Percentiles rank a stretch among this genome's conserved stretches.
phyloP scores from a whole-genome alignment of 2,329 filamentous ascomycete species.

The Capronia americana region DNA sequence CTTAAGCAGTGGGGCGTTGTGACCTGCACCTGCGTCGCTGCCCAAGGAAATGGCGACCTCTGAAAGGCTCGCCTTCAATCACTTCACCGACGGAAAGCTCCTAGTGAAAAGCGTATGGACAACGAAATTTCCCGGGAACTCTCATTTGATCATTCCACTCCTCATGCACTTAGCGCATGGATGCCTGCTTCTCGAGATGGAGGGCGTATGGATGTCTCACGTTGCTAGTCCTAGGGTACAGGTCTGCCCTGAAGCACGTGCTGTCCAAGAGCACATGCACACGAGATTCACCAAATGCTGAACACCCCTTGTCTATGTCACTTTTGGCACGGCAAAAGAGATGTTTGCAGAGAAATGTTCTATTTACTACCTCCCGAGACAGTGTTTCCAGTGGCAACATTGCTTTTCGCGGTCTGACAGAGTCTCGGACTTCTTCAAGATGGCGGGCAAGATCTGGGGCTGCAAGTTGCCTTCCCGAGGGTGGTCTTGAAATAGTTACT shows the following conservation, averaged over 20 bases:
- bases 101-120: constrained; percentile 4
- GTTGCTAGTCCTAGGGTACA: not conserved
- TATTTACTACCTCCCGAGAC: constrained; percentile 13
- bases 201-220: not conserved
- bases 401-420: constrained; percentile 6
- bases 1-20: constrained; percentile 17
- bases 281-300: not conserved
- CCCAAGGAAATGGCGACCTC: constrained; percentile 20
- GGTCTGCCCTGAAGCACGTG: not conserved
- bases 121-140: not conserved
- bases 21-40: constrained; percentile 24
- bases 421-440: constrained; percentile 14
- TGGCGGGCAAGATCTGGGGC: constrained; percentile 6
- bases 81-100: constrained; percentile 9
- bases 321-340: not conserved
- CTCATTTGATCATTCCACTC: not conserved
- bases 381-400: constrained; percentile 1
- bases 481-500: constrained; percentile 25
- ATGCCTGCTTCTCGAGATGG: not conserved
- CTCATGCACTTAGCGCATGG: not conserved
- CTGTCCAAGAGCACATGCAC: not conserved
- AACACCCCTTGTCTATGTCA: not conserved
- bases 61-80: not conserved
- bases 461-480: constrained; percentile 27
- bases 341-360: not conserved